Evolutionary conservation across 176 grass and related monocot species (phyloP), one percentile per base, ranked within the genome.

Genomic region (Poa pratensis): DNA sequence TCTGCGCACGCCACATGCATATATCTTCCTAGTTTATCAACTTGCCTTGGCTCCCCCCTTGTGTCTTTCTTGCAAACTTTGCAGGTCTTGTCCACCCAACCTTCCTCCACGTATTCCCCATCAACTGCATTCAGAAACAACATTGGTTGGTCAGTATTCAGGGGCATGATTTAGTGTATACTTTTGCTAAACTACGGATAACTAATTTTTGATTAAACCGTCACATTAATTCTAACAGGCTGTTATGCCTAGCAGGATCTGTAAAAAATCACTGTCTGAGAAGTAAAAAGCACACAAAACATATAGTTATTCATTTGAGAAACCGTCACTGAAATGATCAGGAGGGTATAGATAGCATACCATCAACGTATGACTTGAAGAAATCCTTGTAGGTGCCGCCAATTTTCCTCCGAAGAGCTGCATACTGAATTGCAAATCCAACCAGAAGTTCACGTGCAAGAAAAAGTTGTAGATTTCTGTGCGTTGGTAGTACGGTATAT

Each of bases 301-400:
- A 26, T 50, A 1, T 9, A 5, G 22, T n/a, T 3, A 35, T 24
- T 22, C 43, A 61, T 71, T 71, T 34, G 17, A 5, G 48, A 24
- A 58, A 46, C 45, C 45, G 35, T 50, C 37, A 77, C 17, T 39
- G n/a, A 50, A 27, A 32, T 22, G 37, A n/a, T 30, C 27, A 32
- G 65, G 18, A 85, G 64, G 39, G 65, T 37, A 13, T 30, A 74
- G 57, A 49, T 57, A 30, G 26, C 11, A 17, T 90, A 96, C 96
- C 96, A 51, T 98, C 96, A 66, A 98, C 91, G 70, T 84, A 98
- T 77, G 96, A 96, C 86, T 98, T 98, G 91, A 98, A 98, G 91
- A 98, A 96, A 92, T 98, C 96, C 86, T 99, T 86, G 91, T 99
- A 99, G 62, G 93, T 99, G 78, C 96, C 96, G n/a, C 96, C 93